These are phyloP conservation scores for Crithidia bombi DNA, from an alignment of 208 protist species.

Conservation along the genomic window DNA sequence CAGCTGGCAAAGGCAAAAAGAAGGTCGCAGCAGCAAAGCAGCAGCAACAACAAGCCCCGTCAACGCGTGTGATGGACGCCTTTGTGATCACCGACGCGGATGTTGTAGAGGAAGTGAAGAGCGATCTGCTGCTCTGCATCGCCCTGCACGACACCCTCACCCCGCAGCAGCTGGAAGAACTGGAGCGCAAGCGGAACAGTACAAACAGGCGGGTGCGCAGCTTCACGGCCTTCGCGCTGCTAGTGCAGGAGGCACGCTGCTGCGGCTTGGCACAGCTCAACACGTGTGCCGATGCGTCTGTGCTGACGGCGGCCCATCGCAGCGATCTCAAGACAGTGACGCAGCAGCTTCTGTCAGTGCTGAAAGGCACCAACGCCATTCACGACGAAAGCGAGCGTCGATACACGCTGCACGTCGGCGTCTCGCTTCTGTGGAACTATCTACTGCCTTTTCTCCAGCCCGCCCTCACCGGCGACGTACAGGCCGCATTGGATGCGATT, in stretches of 20 bases:
- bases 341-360: slow-evolving; percentile 50
- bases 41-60: slow-evolving; percentile 16
- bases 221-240: slow-evolving; percentile 46
- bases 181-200: slow-evolving; percentile 19
- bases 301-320: slow-evolving; percentile 43
- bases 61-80: slow-evolving; percentile 17
- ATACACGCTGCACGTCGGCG: slow-evolving; percentile 66
- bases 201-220: slow-evolving; percentile 50
- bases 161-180: slow-evolving; percentile 25
- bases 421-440: slow-evolving; percentile 76
- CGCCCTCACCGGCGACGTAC: slow-evolving; percentile 14
- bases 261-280: slow-evolving; percentile 5
- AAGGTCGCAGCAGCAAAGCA: slow-evolving; percentile 24
- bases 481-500: slow-evolving; percentile 21
- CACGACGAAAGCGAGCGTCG: slow-evolving; percentile 65
- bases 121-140: slow-evolving; percentile 73
- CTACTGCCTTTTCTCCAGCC: slow-evolving; percentile 50
- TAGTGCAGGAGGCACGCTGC: slow-evolving; percentile 14
- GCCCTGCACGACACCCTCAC: slow-evolving; percentile 45
- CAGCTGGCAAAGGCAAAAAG: slow-evolving; percentile 18
- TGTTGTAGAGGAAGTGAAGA: slow-evolving; percentile 69
- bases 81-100: slow-evolving; percentile 43
- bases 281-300: slow-evolving; percentile 47
- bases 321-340: slow-evolving; percentile 40
- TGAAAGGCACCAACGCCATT: slow-evolving; percentile 70